Base-by-base conservation (phyloP, 495 filamentous ascomycete genomes). In the Penicillium maclennaniae region DNA sequence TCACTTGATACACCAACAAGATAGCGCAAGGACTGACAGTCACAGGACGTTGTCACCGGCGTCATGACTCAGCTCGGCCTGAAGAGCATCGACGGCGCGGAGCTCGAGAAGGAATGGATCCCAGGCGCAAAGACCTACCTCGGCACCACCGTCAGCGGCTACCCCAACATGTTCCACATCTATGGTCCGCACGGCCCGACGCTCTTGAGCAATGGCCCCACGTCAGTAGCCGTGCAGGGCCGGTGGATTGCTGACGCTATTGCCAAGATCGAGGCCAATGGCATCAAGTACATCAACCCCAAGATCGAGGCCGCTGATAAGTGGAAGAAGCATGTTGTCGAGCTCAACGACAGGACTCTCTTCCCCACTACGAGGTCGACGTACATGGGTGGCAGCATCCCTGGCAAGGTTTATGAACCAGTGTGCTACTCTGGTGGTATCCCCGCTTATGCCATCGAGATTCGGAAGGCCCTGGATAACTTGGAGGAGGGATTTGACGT, bases 121-220 rank as follows among this genome's bases (percentile, higher is more conserved):
- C 1, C 66, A 73, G 9, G 58, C 53, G 2, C 68, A 68, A 2
- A 73, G 9, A 74, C 78, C 0, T 79, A 75, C 51, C 67, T 82
- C 0, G 80, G 80, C 16, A 70, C 79, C 38, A 69, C 68, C 4
- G 70, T 69, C 41, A 58, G 61, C 41, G 74, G 70, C 25, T 80
- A 71, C 49, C 80, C 80, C 3, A 83, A 83, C 60, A 72, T 79
- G 66, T 80, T 81, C 69, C 72, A 79, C 49, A 47, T 47, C 7
- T 79, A 78, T 54, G 74, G 73, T 40, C 63, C 69, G 6, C 74
- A 77, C 57, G 77, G 62, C 26, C 80, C 71, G 19, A 76, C 73
- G 9, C 74, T 75, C 15, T 76, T 80, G 48, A 61, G 59, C 64
- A 82, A 81, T 58, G 78, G 77, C 0, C 79, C 79, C 1, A 68